These are phyloP conservation scores for Mycocentrospora acerina DNA, from an alignment of 2,329 filamentous ascomycete genomes.

Conservation along the genomic window DNA sequence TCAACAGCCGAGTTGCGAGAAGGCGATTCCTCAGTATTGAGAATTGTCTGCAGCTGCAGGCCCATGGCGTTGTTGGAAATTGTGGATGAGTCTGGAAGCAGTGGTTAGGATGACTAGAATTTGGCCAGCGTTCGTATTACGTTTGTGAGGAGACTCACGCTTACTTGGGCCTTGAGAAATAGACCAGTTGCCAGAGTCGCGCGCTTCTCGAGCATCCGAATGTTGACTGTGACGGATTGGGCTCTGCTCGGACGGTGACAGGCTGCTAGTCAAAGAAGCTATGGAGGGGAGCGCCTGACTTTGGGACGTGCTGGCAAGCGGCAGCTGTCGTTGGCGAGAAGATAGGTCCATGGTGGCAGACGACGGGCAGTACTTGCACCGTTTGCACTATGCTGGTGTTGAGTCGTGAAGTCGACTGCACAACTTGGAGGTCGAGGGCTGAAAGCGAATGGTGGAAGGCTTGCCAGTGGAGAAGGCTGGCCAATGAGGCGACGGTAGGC, in stretches of 20 bases:
- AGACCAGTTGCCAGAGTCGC: slow-evolving; percentile 62
- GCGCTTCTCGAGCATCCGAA: slow-evolving; percentile 51
- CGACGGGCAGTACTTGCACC: slow-evolving; percentile 6
- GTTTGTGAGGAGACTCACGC: slow-evolving; percentile 42
- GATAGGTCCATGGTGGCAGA: slow-evolving; percentile 30
- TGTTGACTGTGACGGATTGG: slow-evolving; percentile 36
- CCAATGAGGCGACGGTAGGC: slow-evolving; percentile 23
- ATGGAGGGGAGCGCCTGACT: slow-evolving; percentile 42
- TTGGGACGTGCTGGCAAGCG: slow-evolving; percentile 29
- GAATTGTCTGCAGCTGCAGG: slow-evolving; percentile 52
- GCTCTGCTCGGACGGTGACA: slow-evolving; percentile 36
- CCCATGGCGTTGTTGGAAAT: slow-evolving; percentile 50
- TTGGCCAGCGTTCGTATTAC: slow-evolving; percentile 4
- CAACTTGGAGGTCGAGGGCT: slow-evolving; percentile 10
- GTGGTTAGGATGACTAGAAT: slow-evolving; percentile 9
- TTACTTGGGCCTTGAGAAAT: slow-evolving; percentile 55
- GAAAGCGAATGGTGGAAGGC: slow-evolving; percentile 26
- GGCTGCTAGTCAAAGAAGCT: slow-evolving; percentile 39
- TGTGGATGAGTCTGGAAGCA: slow-evolving; percentile 42
- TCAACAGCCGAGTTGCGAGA: slow-evolving; percentile 46
- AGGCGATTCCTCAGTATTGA: slow-evolving; percentile 53
- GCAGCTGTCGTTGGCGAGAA: slow-evolving; percentile 29
- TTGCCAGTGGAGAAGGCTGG: slow-evolving; percentile 15
- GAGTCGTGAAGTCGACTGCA: slow-evolving; percentile 3
- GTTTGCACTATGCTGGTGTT: slow-evolving; percentile 17